These are phyloP conservation scores for Petunia axillaris DNA, from an alignment of 257 asterid species.

Conservation along the genomic window DNA sequence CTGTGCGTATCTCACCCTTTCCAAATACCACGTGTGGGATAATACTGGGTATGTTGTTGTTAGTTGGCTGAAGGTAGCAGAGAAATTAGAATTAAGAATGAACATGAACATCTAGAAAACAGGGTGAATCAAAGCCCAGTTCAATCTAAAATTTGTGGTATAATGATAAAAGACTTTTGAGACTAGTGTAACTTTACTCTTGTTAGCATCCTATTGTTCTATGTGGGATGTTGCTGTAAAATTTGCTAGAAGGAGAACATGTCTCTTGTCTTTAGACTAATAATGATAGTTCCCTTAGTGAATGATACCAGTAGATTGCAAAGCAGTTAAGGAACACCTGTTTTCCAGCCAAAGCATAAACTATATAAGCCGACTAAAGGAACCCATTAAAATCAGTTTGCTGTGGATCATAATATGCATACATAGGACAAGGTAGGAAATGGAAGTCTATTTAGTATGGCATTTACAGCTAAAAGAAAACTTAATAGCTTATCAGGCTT, in stretches of 20 bases:
- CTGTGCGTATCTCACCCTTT: no score
- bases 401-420: conserved; percentile 13
- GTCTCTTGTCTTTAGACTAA: neutral
- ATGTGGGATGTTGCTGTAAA: neutral
- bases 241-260: neutral
- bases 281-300: neutral
- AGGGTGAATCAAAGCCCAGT: neutral
- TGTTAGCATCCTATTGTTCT: conserved; percentile 1
- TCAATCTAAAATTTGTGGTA: neutral
- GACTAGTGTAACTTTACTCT: neutral
- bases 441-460: neutral
- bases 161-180: neutral
- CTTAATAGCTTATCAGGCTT: neutral
- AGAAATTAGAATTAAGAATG: neutral
- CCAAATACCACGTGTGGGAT: no score
- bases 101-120: neutral
- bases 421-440: neutral
- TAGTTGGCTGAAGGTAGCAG: neutral
- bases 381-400: conserved; percentile 8
- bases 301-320: conserved; percentile 6
- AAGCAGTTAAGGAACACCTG: neutral
- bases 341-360: neutral
- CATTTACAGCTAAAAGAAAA: conserved; percentile 6
- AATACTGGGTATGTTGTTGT: no score
- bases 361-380: neutral